Evolutionary conservation across 371 early-diverging fungal genomes (phyloP).

Genomic region (Dentiscutata heterogama): DNA sequence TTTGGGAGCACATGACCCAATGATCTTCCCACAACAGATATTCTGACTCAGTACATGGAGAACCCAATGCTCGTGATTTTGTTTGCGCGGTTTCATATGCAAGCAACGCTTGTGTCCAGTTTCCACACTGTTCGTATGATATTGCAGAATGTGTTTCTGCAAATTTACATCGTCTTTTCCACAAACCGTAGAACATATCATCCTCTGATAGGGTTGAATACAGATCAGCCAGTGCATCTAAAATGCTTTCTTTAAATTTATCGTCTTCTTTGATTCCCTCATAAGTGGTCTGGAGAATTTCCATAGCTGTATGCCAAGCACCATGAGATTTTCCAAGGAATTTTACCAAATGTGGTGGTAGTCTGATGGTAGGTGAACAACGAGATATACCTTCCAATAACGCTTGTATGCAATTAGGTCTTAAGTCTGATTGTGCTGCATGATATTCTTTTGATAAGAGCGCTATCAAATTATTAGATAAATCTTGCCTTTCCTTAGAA

Average conservation of each 20-base stretch:
- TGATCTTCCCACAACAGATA: slow-evolving; percentile 98
- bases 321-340: slow-evolving; percentile 91
- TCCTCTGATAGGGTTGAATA: slow-evolving; percentile 83
- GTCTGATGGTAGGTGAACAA: slow-evolving; percentile 75
- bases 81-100: slow-evolving; percentile 95
- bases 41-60: slow-evolving; percentile 97
- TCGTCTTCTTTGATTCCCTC: slow-evolving; percentile 72
- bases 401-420: slow-evolving; percentile 96
- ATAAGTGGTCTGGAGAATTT: slow-evolving; percentile 66
- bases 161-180: slow-evolving; percentile 93
- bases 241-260: slow-evolving; percentile 84
- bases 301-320: slow-evolving; percentile 91
- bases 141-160: slow-evolving; percentile 97
- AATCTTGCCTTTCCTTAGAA: slow-evolving; percentile 82
- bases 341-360: slow-evolving; percentile 94
- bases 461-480: slow-evolving; percentile 82
- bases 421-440: slow-evolving; percentile 73
- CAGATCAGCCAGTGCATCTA: slow-evolving; percentile 91
- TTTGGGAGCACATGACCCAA: slow-evolving; percentile 93
- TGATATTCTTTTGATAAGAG: slow-evolving; percentile 95
- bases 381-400: slow-evolving; percentile 87
- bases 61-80: slow-evolving; percentile 87
- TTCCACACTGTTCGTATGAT: slow-evolving; percentile 93
- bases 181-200: slow-evolving; percentile 94
- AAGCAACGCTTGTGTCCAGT: slow-evolving; percentile 94